Base-by-base conservation (phyloP, 192 early-diverging fungal species). In the Chytriomyces hyalinus region DNA sequence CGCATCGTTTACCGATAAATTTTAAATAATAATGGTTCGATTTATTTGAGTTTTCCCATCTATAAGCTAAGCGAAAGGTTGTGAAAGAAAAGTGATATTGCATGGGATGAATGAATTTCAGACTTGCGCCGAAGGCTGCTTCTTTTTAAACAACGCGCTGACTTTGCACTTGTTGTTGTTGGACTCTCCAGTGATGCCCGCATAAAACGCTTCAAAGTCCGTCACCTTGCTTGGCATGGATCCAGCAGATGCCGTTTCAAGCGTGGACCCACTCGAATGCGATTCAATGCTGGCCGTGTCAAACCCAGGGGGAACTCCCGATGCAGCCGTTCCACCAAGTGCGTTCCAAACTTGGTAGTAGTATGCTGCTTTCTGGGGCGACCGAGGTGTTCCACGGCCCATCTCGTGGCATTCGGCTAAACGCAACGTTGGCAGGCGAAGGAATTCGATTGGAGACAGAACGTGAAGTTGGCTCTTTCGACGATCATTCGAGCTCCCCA, bases 261-360 rank as follows among this genome's bases (percentile, higher is more conserved):
- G 2, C 15, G 15, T 57, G 53, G 53, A n/a, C 15, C 53, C 53
- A 57, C 20, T 20, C 3, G 15, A n/a, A 57, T 13, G 20, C 15
- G 20, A 57, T 57, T 13, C 13, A 3, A n/a, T 57, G 53, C 53
- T 13, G 20, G 15, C 20, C 15, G 20, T 57, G 20, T 57, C 53
- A 4, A n/a, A 13, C 3, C 53, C 53, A 57, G 13, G 53, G 51
- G 13, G 9, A 26, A n/a, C 70, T 20, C 13, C 22, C 11, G 20
- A 10, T n/a, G 15, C 57, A 36, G 36, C 36, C 36, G 36, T 36
- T 59, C 71, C 71, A 5, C 71, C 71, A 28, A 73, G 60, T 4
- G 71, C 53, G 36, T 73, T 36, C 71, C 71, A 73, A 6, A 73
- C 71, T 47, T 73, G 71, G 49, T 73, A 73, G 61, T 73, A 73